Evolutionary conservation across 129 eudicot genomes (phyloP), one percentile per base, ranked within the genome.

Genomic region (Escallonia herrerae): DNA sequence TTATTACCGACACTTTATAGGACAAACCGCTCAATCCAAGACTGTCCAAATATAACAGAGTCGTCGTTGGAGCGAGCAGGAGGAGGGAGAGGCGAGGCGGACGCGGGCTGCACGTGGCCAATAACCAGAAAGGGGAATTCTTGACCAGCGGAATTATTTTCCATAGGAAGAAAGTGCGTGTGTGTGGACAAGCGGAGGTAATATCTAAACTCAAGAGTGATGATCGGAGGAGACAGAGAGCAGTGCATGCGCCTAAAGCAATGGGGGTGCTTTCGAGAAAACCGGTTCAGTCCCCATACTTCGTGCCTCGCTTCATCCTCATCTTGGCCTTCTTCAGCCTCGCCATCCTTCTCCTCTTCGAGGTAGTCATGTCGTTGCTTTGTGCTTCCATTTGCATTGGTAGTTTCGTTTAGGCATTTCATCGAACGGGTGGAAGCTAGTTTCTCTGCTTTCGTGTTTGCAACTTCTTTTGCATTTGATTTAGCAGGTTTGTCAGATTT

Each of bases 281-380:
- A 63, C 5, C 70, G 14, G 58, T 65, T 72, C 81, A 75, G 22
- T 55, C 66, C 70, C 62, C 71, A 10, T 56, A 38, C 44, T 80
- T 63, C 22, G n/a, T 71, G 41, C 77, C 64, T 65, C 77, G 77
- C 5, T 45, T 65, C 69, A 38, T 78, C 56, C 10, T 62, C 59
- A 44, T 75, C 58, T 10, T 84, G 1, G 70, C 74, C 39, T 40
- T 81, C 49, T 45, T 79, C 40, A 43, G 56, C 43, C 71, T 85
- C 58, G 43, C 62, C 38, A 58, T 83, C 45, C 66, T 85, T 49
- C 65, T 81, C 47, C 15, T 81, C 22, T 73, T 58, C 54, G 51
- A 81, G 91, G 91, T 84, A 60, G 33, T 22, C 33, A 22, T 22
- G 33, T 22, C 33, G 33, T 22, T 22, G 33, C 33, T 22, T 1